Conservation (phyloP, 257 asterid genomes). For the Knoxia roxburghii region DNA sequence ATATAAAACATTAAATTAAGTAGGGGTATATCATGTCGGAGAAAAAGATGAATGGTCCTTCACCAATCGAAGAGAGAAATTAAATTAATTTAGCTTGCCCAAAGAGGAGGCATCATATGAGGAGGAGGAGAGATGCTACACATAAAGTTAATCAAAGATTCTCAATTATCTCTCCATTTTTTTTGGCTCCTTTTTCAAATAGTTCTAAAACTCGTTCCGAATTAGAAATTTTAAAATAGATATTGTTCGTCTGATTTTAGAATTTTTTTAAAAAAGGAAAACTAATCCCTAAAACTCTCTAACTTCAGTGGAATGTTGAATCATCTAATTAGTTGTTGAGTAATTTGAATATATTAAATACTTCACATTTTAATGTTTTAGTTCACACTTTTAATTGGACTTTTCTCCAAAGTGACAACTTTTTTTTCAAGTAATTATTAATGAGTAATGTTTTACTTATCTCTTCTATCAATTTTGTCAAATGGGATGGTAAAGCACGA, state of each 20-base stretch:
- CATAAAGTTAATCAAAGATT: neutral
- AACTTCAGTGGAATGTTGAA: slow-evolving; percentile 19
- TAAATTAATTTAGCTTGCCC: neutral
- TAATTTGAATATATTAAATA: neutral
- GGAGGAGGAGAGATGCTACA: slow-evolving; percentile 3
- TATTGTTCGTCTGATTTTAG: too few species aligned
- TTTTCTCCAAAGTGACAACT: too few species aligned
- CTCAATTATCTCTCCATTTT: slow-evolving; percentile 1
- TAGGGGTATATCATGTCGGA: neutral
- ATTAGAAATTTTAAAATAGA: too few species aligned
- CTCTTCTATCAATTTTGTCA: too few species aligned
- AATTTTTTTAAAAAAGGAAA: too few species aligned
- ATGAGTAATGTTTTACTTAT: too few species aligned
- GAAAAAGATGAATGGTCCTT: neutral
- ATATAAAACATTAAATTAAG: neutral
- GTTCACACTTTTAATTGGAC: neutral
- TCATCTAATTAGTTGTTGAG: slow-evolving; percentile 4
- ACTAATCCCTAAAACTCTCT: too few species aligned
- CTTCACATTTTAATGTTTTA: too few species aligned
- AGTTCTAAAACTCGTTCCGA: too few species aligned
- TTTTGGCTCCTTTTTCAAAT: slow-evolving; percentile 3
- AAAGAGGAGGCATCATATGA: neutral
- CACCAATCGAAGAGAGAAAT: neutral
- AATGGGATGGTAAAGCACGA: too few species aligned
- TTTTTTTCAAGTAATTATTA: too few species aligned